Evolutionary conservation across 2,329 filamentous ascomycete genomes (phyloP).

Genomic region (Clarireedia paspali): DNA sequence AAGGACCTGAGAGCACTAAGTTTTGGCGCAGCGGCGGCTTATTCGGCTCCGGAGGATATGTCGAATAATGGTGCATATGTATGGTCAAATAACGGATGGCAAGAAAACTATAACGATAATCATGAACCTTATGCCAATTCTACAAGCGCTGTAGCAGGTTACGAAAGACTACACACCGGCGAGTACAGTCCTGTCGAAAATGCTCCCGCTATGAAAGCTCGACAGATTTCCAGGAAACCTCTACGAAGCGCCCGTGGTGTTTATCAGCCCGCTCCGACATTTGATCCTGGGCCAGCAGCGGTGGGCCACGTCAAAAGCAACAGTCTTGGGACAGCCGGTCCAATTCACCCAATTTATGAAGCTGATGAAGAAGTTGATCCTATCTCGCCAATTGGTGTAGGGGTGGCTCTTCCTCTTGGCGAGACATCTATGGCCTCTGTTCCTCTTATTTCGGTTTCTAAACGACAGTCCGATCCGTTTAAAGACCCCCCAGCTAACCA

Average conservation of each 20-base stretch:
- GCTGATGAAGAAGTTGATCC: conserved; percentile 42
- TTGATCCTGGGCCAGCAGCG: conserved; percentile 29
- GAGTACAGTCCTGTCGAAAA: conserved; percentile 17
- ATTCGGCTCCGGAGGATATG: conserved; percentile 17
- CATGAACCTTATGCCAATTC: conserved; percentile 23
- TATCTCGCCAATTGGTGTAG: conserved; percentile 13
- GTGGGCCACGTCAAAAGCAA: conserved; percentile 34
- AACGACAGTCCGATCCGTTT: conserved; percentile 25
- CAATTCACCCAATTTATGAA: conserved; percentile 58
- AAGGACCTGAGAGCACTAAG: conserved; percentile 46
- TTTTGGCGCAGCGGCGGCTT: conserved; percentile 24
- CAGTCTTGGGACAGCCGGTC: conserved; percentile 39
- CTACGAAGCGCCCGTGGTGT: conserved; percentile 29
- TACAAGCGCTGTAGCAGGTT: conserved; percentile 16
- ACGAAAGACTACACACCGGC: conserved; percentile 21
- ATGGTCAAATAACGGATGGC: conserved; percentile 23
- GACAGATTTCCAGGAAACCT: conserved; percentile 30
- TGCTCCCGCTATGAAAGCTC: conserved; percentile 12
- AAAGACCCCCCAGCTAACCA: conserved; percentile 18
- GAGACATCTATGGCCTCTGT: conserved; percentile 10
- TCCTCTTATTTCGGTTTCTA: conserved; percentile 3
- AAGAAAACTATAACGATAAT: conserved; percentile 9
- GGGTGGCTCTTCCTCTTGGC: conserved; percentile 15
- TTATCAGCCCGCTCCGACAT: conserved; percentile 35
- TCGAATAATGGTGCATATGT: conserved; percentile 18